Conservation (phyloP, 2,329 filamentous ascomycete species). For the Aspergillus transmontanensis region DNA sequence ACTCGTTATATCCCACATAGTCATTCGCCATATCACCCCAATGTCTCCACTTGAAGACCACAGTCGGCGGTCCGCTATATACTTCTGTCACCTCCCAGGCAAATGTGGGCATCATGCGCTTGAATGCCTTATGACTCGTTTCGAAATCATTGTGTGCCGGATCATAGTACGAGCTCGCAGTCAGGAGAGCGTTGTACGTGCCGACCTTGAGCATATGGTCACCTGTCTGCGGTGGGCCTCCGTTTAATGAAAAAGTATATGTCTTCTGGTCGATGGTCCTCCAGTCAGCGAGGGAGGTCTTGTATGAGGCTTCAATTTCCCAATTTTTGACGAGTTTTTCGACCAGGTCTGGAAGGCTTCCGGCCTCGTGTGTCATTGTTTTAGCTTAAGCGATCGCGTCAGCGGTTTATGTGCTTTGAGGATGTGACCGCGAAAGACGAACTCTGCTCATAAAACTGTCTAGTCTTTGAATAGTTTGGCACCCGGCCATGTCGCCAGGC, state of each 20-base stretch:
- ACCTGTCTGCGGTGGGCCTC: slow-evolving; percentile 57
- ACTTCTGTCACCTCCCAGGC: slow-evolving; percentile 72
- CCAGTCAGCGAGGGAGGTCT: slow-evolving; percentile 63
- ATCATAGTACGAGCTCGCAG: slow-evolving; percentile 65
- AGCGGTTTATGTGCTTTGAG: background rate
- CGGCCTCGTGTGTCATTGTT: slow-evolving; percentile 56
- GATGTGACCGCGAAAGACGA: slow-evolving; percentile 2
- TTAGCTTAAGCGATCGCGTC: slow-evolving; percentile 51
- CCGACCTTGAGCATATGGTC: slow-evolving; percentile 69
- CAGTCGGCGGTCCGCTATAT: slow-evolving; percentile 64
- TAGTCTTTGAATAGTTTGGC: slow-evolving; percentile 67
- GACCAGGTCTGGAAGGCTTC: slow-evolving; percentile 62
- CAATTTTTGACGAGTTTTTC: slow-evolving; percentile 74
- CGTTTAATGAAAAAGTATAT: slow-evolving; percentile 68
- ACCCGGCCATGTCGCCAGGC: slow-evolving; percentile 63
- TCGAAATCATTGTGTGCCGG: slow-evolving; percentile 64
- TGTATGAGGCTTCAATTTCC: slow-evolving; percentile 73
- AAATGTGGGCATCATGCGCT: slow-evolving; percentile 73
- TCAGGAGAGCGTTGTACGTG: slow-evolving; percentile 70
- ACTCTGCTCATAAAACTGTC: slow-evolving; percentile 63
- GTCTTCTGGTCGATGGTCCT: slow-evolving; percentile 62
- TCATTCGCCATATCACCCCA: slow-evolving; percentile 70
- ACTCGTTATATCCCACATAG: slow-evolving; percentile 67
- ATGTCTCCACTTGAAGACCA: slow-evolving; percentile 68
- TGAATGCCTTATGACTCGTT: slow-evolving; percentile 69